Evolutionary conservation across 2,329 filamentous ascomycete species (phyloP).

Genomic region (Fusarium piperis): DNA sequence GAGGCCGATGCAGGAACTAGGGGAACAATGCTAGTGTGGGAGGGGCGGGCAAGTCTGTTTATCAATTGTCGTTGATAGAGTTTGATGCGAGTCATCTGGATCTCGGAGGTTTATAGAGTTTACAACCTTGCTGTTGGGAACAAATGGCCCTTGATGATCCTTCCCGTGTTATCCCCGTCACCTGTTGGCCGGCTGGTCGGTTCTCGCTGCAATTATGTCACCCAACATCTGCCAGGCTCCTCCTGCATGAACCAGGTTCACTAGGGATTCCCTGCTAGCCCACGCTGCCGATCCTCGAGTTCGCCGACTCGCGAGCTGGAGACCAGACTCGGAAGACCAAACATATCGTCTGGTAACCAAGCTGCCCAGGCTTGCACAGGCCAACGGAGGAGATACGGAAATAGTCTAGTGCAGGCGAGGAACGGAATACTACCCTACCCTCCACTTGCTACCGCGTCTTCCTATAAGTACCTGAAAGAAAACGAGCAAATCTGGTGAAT

Average conservation of each 20-base stretch:
- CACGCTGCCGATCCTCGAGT: background rate
- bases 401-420: constrained; percentile 10
- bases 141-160: background rate
- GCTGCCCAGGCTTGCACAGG: constrained; percentile 13
- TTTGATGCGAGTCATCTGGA: background rate
- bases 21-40: background rate
- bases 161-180: background rate
- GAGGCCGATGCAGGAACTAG: constrained; percentile 7
- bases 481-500: background rate
- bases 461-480: background rate
- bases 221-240: background rate
- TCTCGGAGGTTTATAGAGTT: constrained; percentile 16
- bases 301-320: background rate
- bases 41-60: background rate
- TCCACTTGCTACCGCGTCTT: background rate
- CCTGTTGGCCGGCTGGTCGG: constrained; percentile 12
- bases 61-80: background rate
- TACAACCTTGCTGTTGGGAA: constrained; percentile 15
- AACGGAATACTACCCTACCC: background rate
- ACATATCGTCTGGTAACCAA: constrained; percentile 4
- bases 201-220: background rate
- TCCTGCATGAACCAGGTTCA: background rate
- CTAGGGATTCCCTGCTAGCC: constrained; percentile 6
- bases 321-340: background rate
- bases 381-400: constrained; percentile 15